A percentile compares a stretch with the other conserved stretches of the same genome.
Conservation (phyloP, 164 flowering plant genomes). For the Tetracentron sinense region DNA sequence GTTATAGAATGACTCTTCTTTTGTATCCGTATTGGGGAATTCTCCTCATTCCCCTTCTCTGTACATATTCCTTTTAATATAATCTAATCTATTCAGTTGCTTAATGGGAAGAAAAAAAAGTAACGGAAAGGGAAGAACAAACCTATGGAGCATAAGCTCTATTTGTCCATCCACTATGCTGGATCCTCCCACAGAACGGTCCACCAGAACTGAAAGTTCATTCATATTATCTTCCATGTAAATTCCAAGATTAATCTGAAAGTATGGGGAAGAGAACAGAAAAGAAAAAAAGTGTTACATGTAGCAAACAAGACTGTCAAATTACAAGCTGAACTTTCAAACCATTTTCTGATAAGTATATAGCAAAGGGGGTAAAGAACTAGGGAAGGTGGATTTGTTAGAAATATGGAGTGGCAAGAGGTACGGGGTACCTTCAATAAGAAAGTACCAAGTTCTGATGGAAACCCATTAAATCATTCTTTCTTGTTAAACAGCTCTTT, state of each 20-base stretch:
- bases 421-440: too few relatives aligned
- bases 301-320: background rate
- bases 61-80: too few relatives aligned
- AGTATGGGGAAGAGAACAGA: too few relatives aligned
- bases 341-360: background rate
- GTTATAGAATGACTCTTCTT: too few relatives aligned
- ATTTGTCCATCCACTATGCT: constrained; percentile 83
- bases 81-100: too few relatives aligned
- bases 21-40: too few relatives aligned
- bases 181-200: constrained; percentile 88
- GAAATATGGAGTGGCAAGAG: too few relatives aligned
- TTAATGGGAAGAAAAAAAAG: too few relatives aligned
- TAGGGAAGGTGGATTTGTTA: background rate
- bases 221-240: constrained; percentile 51
- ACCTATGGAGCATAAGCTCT: constrained; percentile 98
- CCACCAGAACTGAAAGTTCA: constrained; percentile 88
- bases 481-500: too few relatives aligned
- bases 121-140: constrained; percentile 4
- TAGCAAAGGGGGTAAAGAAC: background rate
- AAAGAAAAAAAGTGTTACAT: background rate
- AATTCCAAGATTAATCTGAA: constrained; percentile 88
- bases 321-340: background rate
- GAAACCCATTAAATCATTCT: background rate
- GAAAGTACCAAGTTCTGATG: too few relatives aligned
- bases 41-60: too few relatives aligned